phyloP scores from a whole-genome alignment of 805 yeast species.

The Kluyveromyces siamensis region DNA sequence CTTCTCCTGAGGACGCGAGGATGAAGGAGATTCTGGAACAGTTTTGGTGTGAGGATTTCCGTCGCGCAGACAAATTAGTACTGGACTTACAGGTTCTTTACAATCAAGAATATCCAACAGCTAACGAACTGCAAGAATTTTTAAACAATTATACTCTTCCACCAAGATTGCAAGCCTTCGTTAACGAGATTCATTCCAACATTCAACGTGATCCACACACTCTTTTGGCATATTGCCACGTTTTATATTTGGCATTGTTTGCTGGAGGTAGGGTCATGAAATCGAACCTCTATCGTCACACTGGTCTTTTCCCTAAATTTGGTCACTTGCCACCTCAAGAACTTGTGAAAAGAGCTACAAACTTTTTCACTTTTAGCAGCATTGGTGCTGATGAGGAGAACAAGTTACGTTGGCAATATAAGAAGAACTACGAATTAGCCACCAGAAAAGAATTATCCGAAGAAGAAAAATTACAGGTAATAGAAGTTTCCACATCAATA shows the following conservation, averaged over 20 bases:
- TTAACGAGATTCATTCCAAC: constrained; percentile 46
- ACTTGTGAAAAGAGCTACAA: constrained; percentile 52
- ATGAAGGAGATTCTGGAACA: constrained; percentile 37
- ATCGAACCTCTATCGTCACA: constrained; percentile 53
- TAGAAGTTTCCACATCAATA: constrained; percentile 57
- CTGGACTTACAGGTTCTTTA: constrained; percentile 64
- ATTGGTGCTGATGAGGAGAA: constrained; percentile 65
- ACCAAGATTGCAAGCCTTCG: constrained; percentile 53
- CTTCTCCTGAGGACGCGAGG: constrained; percentile 46
- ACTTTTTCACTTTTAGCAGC: constrained; percentile 42
- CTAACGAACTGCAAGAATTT: constrained; percentile 5
- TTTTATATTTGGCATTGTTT: constrained; percentile 73
- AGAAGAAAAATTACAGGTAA: constrained; percentile 57
- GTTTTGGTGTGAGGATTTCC: constrained; percentile 64
- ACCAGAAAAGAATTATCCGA: constrained; percentile 68
- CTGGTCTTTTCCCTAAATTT: constrained; percentile 68
- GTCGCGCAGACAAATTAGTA: constrained; percentile 47
- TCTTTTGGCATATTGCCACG: constrained; percentile 74
- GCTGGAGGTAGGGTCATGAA: constrained; percentile 78
- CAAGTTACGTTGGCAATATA: constrained; percentile 54
- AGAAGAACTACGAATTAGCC: constrained; percentile 66
- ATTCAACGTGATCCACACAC: constrained; percentile 59
- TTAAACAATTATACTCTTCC: constrained; percentile 25
- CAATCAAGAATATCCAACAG: constrained; percentile 32
- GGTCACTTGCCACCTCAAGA: constrained; percentile 59